Conservation (phyloP, 768 basidiomycete species). For the Lactarius quietus region DNA sequence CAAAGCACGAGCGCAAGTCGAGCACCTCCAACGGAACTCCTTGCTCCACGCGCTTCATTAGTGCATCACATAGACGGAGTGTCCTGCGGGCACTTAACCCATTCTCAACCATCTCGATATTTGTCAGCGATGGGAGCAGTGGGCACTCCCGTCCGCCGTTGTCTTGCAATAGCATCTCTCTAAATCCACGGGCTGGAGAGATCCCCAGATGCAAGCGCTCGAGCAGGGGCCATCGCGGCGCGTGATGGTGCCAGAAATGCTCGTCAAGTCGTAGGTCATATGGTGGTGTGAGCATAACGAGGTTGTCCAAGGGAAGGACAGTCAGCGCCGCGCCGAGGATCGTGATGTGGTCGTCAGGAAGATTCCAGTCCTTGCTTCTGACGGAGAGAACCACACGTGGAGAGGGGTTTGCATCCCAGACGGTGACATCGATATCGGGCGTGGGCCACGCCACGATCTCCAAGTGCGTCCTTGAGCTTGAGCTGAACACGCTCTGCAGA, state of each 20-base stretch:
- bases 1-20: background rate
- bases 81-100: background rate
- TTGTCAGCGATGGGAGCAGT: background rate
- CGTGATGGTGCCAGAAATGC: background rate
- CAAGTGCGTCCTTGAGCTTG: too few relatives aligned
- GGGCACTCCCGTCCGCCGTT: background rate
- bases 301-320: background rate
- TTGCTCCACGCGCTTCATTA: conserved; percentile 1
- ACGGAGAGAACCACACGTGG: background rate
- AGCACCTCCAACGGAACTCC: conserved; percentile 2
- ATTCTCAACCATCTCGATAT: background rate
- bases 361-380: background rate
- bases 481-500: too few relatives aligned
- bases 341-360: too few relatives aligned
- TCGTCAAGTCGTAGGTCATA: background rate
- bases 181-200: background rate
- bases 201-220: background rate
- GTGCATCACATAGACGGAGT: background rate
- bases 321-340: background rate
- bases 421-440: too few relatives aligned
- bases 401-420: too few relatives aligned
- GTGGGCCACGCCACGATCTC: too few relatives aligned
- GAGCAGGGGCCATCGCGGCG: background rate
- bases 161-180: background rate
- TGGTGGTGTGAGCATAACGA: background rate